Base-by-base conservation (phyloP, 2,329 filamentous ascomycete species). In the Tetracladium maxilliforme region DNA sequence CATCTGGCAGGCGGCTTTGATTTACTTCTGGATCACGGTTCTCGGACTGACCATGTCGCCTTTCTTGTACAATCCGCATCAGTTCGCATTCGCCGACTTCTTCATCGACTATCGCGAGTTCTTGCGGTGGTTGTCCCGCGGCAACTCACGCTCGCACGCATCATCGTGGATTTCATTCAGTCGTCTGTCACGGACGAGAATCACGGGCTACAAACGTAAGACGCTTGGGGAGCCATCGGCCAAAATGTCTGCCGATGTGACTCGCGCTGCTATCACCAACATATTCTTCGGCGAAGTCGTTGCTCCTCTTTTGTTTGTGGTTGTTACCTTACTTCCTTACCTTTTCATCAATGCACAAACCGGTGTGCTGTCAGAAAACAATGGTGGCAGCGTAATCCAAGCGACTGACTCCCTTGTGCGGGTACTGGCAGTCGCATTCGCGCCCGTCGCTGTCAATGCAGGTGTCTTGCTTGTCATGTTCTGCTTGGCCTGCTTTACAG, bases 61-160 rank as follows among this genome's bases (percentile, higher is more conserved):
- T 0, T 98, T 95, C 70, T 52, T 98, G 12, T 98, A 94, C 70
- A 98, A 98, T 55, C 90, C 90, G 14, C 90, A 98, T 47, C 90
- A 98, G 50, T 98, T 98, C 45, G 74, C 90, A 0, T 98, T 90
- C 90, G 83, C 82, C 50, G 90, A 98, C 48, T 98, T 98, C 65
- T 98, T 98, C 63, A 98, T 98, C 51, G 90, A 98, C 55, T 98
- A 98, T 59, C 79, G 90, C 34, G 90, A 98, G 47, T 98, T 90
- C 56, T 70, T 98, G 14, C 79, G 90, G 41, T 98, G 90, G 90
- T 56, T 98, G 27, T 98, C 90, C 28, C 81, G 90, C 42, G 90
- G 90, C 41, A 98, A 98, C 54, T 95, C 90, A 2, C 76, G 87
- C 27, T 87, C 86, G 8, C 92, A 98, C 48, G 77, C 79, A 10